Evolutionary conservation across 2,329 filamentous ascomycete species (phyloP), one percentile per base, ranked within the genome.

Genomic region (Dryadomyces quercivorus): DNA sequence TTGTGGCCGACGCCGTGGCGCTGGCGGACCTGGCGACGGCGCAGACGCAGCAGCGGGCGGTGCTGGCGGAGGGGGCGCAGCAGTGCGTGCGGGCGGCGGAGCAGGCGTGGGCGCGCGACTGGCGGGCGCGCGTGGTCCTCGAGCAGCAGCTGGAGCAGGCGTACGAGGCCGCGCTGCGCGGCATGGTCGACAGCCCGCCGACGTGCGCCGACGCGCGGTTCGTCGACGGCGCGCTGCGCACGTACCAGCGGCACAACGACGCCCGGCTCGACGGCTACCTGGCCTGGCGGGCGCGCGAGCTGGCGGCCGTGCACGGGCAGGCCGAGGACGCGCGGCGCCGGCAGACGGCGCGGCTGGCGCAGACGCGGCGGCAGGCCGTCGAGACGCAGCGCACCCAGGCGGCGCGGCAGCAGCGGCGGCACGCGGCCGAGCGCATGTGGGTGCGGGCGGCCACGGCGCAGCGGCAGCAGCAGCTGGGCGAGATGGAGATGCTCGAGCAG

Each of bases 401-500:
- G 50, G 61, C 59, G 16, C 69, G 68, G 16, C 62, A 69, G 22
- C 56, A 58, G 43, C 65, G 59, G 51, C 67, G 65, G 34, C 68
- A 68, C 50, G 60, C 59, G 7, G 74, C 72, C 0, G 75, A 80
- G 66, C 63, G 67, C 55, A 67, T 64, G 55, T 81, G 78, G 77
- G 52, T 63, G 73, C 22, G 64, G 66, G 40, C 67, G 45, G 71
- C 78, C 3, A 58, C 71, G 5, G 62, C 68, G 6, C 76, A 78
- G 62, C 68, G 76, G 12, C 62, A 60, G 34, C 66, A 63, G 42
- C 61, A 78, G 59, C 63, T 81, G 49, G 63, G 56, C 7, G 70
- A 69, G 34, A 64, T 68, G 61, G 70, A 75, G 61, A 53, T 59
- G 15, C 63, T 69, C 2, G 75, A 78, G 64, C 38, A 42, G 12